Conservation (phyloP, 768 basidiomycete species). For the Dentipellis fragilis region DNA sequence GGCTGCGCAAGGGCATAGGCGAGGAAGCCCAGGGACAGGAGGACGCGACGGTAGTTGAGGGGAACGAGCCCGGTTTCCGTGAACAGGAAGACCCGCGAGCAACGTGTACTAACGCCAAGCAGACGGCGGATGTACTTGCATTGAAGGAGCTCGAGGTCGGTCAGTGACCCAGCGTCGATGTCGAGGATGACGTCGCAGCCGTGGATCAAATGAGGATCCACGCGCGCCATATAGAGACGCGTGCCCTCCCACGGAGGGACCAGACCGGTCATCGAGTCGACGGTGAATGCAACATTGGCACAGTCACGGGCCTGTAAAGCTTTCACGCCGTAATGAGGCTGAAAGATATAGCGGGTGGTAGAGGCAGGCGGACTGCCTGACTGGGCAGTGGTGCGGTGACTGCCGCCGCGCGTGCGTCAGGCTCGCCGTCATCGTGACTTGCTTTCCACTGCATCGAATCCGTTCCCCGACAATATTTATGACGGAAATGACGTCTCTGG, state of each 20-base stretch:
- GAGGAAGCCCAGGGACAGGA: no score
- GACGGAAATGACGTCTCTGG: neutral
- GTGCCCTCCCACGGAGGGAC: neutral
- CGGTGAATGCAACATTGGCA: neutral
- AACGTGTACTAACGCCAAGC: neutral
- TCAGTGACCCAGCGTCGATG: neutral
- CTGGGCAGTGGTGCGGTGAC: neutral
- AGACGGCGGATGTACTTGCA: slow-evolving; percentile 1
- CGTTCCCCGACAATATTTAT: neutral
- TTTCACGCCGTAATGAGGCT: no score
- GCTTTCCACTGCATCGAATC: neutral
- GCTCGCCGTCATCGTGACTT: neutral
- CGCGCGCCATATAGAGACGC: slow-evolving; percentile 10
- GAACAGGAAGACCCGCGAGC: slow-evolving; percentile 5
- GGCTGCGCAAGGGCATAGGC: no score
- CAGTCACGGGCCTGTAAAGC: no score
- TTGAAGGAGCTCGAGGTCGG: neutral
- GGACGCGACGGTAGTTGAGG: slow-evolving; percentile 4
- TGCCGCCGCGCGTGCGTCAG: neutral
- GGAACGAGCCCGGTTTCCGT: slow-evolving; percentile 7
- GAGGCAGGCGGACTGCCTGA: neutral
- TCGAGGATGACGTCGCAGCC: slow-evolving; percentile 7
- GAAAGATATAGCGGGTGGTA: neutral
- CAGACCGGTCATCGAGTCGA: neutral
- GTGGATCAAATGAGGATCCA: slow-evolving; percentile 12